Evolutionary conservation across 371 early-diverging fungal species (phyloP).

Genomic region (Rhizomucor pusillus): DNA sequence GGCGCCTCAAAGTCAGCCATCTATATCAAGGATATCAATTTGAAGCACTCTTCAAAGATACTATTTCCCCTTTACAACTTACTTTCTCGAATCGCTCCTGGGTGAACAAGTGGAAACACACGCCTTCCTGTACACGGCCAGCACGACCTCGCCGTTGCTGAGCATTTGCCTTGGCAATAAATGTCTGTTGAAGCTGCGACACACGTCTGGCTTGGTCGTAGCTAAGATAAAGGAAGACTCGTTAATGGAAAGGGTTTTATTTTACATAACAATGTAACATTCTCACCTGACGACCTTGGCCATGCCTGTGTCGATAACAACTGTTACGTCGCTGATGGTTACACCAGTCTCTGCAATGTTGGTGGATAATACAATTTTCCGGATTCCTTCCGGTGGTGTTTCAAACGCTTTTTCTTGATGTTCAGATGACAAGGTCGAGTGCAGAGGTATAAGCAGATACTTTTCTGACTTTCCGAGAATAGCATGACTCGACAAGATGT

Average conservation of each 20-base stretch:
- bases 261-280: background rate
- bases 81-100: conserved; percentile 52
- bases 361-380: conserved; percentile 90
- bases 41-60: background rate
- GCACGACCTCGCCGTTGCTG: conserved; percentile 92
- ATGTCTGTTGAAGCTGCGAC: conserved; percentile 66
- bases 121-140: conserved; percentile 85
- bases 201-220: conserved; percentile 69
- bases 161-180: conserved; percentile 81
- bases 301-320: conserved; percentile 93
- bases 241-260: background rate
- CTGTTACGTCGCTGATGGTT: conserved; percentile 93
- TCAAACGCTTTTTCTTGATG: conserved; percentile 69
- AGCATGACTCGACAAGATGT: conserved; percentile 48
- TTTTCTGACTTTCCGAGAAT: conserved; percentile 40
- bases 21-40: conserved; percentile 9
- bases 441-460: conserved; percentile 72
- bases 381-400: conserved; percentile 53
- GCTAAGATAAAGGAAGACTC: conserved; percentile 12
- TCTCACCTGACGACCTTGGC: conserved; percentile 71
- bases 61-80: too few species aligned
- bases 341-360: conserved; percentile 96
- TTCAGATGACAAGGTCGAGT: conserved; percentile 73
- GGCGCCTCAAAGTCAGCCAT: conserved; percentile 72
- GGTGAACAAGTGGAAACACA: conserved; percentile 74